Evolutionary conservation across 2,329 filamentous ascomycete genomes (phyloP).

Genomic region (Hypoxylon sp.): DNA sequence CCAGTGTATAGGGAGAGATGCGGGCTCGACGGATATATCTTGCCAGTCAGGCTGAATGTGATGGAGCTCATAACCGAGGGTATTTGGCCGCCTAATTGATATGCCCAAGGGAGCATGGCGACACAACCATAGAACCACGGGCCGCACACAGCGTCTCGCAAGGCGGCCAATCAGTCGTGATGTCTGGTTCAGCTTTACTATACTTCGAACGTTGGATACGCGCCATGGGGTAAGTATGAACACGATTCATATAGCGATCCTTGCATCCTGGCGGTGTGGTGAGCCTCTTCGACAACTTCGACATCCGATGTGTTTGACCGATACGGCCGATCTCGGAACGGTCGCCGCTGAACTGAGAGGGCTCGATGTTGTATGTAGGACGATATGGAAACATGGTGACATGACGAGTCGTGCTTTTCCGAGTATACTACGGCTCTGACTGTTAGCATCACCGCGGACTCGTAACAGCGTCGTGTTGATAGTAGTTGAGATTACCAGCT

Average conservation of each 20-base stretch:
- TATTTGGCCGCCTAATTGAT: constrained; percentile 22
- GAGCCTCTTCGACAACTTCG: constrained; percentile 18
- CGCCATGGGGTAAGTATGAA: background rate
- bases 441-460: background rate
- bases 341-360: background rate
- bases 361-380: background rate
- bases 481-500: background rate
- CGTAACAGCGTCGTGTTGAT: background rate
- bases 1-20: background rate
- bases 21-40: constrained; percentile 27
- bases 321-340: background rate
- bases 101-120: constrained; percentile 19
- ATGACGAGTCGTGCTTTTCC: background rate
- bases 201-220: constrained; percentile 4
- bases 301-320: background rate
- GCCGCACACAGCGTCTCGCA: constrained; percentile 1
- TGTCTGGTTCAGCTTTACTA: constrained; percentile 20
- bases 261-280: background rate
- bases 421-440: background rate
- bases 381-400: constrained; percentile 5
- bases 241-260: background rate
- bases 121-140: background rate
- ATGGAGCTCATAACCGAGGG: constrained; percentile 19
- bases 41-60: constrained; percentile 30
- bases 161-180: constrained; percentile 28